Base-by-base conservation (phyloP, 2,329 filamentous ascomycete species). In the Aureobasidium pullulans region DNA sequence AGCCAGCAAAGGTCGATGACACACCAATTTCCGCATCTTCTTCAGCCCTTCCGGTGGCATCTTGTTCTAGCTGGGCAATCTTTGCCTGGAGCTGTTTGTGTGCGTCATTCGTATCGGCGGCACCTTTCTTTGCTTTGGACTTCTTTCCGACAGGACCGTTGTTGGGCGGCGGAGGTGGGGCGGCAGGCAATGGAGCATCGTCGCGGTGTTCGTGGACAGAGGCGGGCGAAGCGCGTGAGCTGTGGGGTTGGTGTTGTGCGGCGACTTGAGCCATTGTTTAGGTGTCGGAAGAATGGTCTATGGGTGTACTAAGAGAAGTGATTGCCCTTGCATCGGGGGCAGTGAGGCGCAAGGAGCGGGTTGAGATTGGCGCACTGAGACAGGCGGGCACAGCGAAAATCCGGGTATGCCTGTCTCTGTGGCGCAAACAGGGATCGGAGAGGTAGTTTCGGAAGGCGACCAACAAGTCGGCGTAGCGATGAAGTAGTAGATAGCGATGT, bases 21-120 rank as follows among this genome's bases (percentile, higher is more conserved):
- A 71, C 78, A 96, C 91, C 90, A 72, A 99, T 96, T 79, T 97
- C 94, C 62, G 88, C 84, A 76, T 96, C 92, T 75, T 96, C 90
- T 67, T 96, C 93, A 74, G 95, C 96, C 72, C 96, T 92, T 61
- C 90, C 90, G 10, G 91, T 91, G 52, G 88, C 89, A 79, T 96
- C 92, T 63, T 90, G 88, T 74, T 99, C 94, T 61, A 99, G 79
- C 76, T 97, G 94, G 23, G 91, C 93, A 71, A 99, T 96, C 70
- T 95, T 90, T 63, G 92, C 90, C 63, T 92, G 88, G 54, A 99
- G 83, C 64, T 96, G 82, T 75, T 96, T 95, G 62, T 90, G 90
- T 48, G 92, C 91, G 75, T 97, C 94, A 67, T 84, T 89, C 19
- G 90, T 88, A 71, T 96, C 92, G 53, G 70, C 69, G 61, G 70